Evolutionary conservation across 768 basidiomycete species (phyloP).

Genomic region (Hygrophoropsis aurantiaca): DNA sequence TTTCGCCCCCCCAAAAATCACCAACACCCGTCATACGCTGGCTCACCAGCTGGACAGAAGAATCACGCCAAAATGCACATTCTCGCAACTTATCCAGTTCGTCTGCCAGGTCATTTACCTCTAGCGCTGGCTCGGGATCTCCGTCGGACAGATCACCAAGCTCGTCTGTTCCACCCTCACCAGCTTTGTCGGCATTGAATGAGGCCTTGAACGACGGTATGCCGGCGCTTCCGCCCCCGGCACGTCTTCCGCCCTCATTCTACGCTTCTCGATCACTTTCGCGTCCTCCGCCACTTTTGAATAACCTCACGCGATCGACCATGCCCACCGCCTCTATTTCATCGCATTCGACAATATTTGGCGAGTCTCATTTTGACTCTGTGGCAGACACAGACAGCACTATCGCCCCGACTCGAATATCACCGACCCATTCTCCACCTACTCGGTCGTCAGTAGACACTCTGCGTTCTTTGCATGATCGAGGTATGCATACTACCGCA

Average conservation of each 20-base stretch:
- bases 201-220: constrained; percentile 46
- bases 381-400: constrained; percentile 15
- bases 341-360: constrained; percentile 21
- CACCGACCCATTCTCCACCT: constrained; percentile 36
- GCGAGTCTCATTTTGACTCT: constrained; percentile 2
- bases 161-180: constrained; percentile 33
- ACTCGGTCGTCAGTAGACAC: constrained; percentile 55
- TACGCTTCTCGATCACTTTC: constrained; percentile 31
- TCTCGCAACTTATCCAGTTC: neutral
- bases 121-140: neutral
- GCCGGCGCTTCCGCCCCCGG: constrained; percentile 43
- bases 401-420: constrained; percentile 22
- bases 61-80: too few relatives aligned
- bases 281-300: constrained; percentile 52
- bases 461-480: constrained; percentile 48
- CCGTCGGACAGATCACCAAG: constrained; percentile 5
- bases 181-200: constrained; percentile 38
- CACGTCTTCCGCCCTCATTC: constrained; percentile 40
- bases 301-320: constrained; percentile 56
- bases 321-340: constrained; percentile 65
- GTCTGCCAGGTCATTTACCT: neutral
- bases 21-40: constrained; percentile 4
- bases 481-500: constrained; percentile 26
- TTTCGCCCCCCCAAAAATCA: neutral
- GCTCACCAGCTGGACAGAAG: neutral